Evolutionary conservation across 2,329 filamentous ascomycete genomes (phyloP), one percentile per base, ranked within the genome.

Genomic region (Pseudohalonectria lignicola): DNA sequence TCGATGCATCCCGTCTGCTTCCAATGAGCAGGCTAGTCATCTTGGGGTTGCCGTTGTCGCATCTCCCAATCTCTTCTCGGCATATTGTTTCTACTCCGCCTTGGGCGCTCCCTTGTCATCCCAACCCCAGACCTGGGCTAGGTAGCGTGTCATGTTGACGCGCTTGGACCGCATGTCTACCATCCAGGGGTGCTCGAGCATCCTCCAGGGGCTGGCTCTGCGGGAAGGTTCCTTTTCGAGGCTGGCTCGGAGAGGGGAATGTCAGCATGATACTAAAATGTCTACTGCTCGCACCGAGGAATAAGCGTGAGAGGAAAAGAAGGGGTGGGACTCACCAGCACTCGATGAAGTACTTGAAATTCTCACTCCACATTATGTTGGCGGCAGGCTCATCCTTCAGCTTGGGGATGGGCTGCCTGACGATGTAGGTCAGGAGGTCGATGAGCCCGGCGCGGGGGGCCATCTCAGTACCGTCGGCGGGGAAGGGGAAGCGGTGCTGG

Each of bases 161-260:
- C 92, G 86, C 69, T 95, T 96, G 39, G 77, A 72, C 53, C 82
- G 82, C 86, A 96, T 96, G 53, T 98, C 92, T 31, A 86, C 68
- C 81, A 98, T 94, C 92, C 92, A 98, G 2, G 92, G 92, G 63
- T 98, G 92, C 56, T 98, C 92, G 46, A 94, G 76, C 88, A 98
- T 98, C 53, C 90, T 85, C 92, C 92, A 98, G 11, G 92, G 92
- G 42, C 85, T 94, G 21, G 90, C 92, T 56, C 92, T 74, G 53
- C 88, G 78, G 41, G 72, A 74, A 16, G 86, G 80, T 50, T 95
- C 86, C 63, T 98, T 98, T 61, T 98, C 92, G 41, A 98, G 74
- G 64, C 92, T 96, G 5, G 20, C n/a, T 18, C 16, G 15, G 34
- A 16, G 46, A 39, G 47, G 15, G 25, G 15, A 3, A 35, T 42